Evolutionary conservation across 805 yeast genomes (phyloP).

Genomic region (Wickerhamomyces queroliae): DNA sequence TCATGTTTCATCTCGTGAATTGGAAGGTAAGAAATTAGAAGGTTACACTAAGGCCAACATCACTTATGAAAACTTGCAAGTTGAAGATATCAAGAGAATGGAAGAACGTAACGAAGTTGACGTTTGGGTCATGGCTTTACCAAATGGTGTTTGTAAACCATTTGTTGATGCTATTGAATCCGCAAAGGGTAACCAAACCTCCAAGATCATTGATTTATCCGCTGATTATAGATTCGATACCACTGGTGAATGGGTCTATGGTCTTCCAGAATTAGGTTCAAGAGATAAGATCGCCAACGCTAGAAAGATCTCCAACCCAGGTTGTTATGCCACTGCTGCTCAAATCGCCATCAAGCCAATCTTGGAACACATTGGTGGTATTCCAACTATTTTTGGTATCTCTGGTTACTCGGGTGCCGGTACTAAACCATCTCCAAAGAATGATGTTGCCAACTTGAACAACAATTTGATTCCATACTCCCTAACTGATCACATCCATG

Average conservation of each 20-base stretch:
- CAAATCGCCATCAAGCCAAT: constrained; percentile 90
- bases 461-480: constrained; percentile 93
- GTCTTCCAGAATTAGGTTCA: constrained; percentile 85
- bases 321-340: constrained; percentile 99
- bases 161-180: constrained; percentile 76
- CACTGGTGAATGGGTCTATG: constrained; percentile 86
- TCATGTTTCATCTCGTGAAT: constrained; percentile 94
- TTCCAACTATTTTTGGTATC: constrained; percentile 88
- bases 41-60: constrained; percentile 83
- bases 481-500: constrained; percentile 95
- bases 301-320: constrained; percentile 88
- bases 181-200: constrained; percentile 49
- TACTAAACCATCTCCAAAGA: constrained; percentile 95
- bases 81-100: constrained; percentile 75
- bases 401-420: constrained; percentile 99
- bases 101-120: constrained; percentile 80
- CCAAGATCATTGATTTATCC: constrained; percentile 85
- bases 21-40: constrained; percentile 77
- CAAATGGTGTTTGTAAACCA: constrained; percentile 93
- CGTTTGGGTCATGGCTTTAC: constrained; percentile 99
- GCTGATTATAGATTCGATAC: constrained; percentile 96
- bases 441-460: constrained; percentile 67
- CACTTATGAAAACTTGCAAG: constrained; percentile 77
- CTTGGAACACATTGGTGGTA: constrained; percentile 56
- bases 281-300: constrained; percentile 66